Conservation (phyloP, 2,329 filamentous ascomycete genomes). For the Lecanicillium sp. region DNA sequence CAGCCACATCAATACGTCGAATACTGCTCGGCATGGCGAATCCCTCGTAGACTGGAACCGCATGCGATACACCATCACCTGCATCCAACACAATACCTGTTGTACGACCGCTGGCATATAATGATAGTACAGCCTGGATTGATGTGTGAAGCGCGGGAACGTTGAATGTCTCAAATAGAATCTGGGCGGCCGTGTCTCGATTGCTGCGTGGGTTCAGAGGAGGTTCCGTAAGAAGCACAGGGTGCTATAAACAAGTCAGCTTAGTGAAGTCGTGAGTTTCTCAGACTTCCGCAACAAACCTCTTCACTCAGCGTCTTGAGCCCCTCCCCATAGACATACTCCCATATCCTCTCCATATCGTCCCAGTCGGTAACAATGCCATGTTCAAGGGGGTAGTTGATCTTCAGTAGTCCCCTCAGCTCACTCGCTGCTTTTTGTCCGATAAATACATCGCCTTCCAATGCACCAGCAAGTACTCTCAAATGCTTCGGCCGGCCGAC, state of each 20-base stretch:
- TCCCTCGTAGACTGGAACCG: slow-evolving; percentile 94
- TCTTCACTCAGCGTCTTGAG: slow-evolving; percentile 96
- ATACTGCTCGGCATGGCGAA: slow-evolving; percentile 97
- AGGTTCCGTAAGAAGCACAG: slow-evolving; percentile 90
- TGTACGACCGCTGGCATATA: slow-evolving; percentile 92
- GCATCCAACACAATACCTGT: slow-evolving; percentile 94
- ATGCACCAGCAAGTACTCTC: slow-evolving; percentile 86
- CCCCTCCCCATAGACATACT: slow-evolving; percentile 92
- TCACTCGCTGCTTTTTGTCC: slow-evolving; percentile 83
- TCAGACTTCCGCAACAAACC: slow-evolving; percentile 34
- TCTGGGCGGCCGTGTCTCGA: slow-evolving; percentile 91
- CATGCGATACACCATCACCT: slow-evolving; percentile 93
- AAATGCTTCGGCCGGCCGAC: slow-evolving; percentile 94
- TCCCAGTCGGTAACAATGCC: slow-evolving; percentile 99
- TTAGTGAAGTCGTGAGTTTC: background rate
- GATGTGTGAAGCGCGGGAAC: slow-evolving; percentile 94
- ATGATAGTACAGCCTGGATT: slow-evolving; percentile 90
- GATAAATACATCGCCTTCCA: slow-evolving; percentile 97
- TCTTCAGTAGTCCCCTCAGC: slow-evolving; percentile 86
- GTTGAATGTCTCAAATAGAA: slow-evolving; percentile 98
- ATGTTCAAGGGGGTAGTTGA: slow-evolving; percentile 90
- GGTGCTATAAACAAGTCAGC: slow-evolving; percentile 51
- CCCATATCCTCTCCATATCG: slow-evolving; percentile 99
- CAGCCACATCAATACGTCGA: slow-evolving; percentile 89
- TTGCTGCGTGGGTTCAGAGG: slow-evolving; percentile 93